Evolutionary conservation across 495 filamentous ascomycete genomes (phyloP).

Genomic region (Aspergillus hancockii): DNA sequence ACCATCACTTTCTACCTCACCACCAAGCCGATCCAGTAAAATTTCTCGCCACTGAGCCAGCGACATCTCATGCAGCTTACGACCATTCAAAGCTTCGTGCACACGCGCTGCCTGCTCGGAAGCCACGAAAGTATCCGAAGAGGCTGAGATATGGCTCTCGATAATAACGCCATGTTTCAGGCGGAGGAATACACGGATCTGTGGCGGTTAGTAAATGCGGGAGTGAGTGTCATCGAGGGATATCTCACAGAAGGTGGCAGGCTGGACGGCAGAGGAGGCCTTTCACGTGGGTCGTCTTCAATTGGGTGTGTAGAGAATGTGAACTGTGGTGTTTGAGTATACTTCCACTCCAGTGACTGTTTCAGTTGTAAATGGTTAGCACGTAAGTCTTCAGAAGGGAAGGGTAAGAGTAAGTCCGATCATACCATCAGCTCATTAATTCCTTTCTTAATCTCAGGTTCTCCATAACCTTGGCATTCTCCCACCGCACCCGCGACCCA

Average conservation of each 20-base stretch:
- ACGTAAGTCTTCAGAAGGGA: background rate
- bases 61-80: conserved; percentile 45
- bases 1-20: conserved; percentile 12
- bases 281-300: conserved; percentile 54
- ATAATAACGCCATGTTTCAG: conserved; percentile 46
- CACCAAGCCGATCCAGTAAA: conserved; percentile 18
- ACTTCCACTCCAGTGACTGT: conserved; percentile 76
- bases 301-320: conserved; percentile 62
- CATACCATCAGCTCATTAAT: conserved; percentile 61
- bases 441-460: conserved; percentile 56
- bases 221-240: background rate
- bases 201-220: background rate
- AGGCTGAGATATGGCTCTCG: conserved; percentile 46
- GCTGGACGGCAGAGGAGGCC: conserved; percentile 46
- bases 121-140: conserved; percentile 32
- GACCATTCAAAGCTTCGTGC: conserved; percentile 38
- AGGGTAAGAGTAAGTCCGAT: background rate
- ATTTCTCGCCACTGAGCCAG: conserved; percentile 32
- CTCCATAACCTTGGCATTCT: conserved; percentile 42
- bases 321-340: conserved; percentile 82
- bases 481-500: conserved; percentile 49
- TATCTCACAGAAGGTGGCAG: conserved; percentile 38
- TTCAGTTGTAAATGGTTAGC: background rate
- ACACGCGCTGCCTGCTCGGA: conserved; percentile 38
- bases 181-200: conserved; percentile 45